Base-by-base conservation (phyloP, 352 stramenopile species). In the Pythium dissotocum region DNA sequence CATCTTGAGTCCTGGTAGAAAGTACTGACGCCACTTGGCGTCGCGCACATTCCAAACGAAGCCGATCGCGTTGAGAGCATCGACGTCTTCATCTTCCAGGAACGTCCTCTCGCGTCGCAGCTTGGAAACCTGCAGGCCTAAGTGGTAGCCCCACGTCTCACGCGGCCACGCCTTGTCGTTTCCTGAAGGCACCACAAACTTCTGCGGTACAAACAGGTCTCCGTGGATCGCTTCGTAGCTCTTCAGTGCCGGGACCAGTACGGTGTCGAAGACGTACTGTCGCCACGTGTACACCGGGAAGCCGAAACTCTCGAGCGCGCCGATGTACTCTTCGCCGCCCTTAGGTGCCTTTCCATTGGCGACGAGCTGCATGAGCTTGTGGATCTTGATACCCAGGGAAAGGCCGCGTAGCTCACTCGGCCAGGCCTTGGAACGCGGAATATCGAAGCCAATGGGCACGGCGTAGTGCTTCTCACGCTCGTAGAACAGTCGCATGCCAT, bases 41-140 rank as follows among this genome's bases (percentile, higher is more conserved):
- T 91, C 78, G 72, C 85, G 54, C 58, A 91, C 85, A 53, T 85
- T 86, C 94, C 95, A 98, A 24, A 97, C 79, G 75, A 98, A 98
- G 4, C 91, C 94, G 7, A 98, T 70, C 8, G 74, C 73, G 62
- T 98, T 86, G n/a, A 98, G 78, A 36, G 88, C 76, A 0, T 88
- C 73, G 49, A 85, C 82, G 9, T 96, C 75, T 8, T 82, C 73
- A 35, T 79, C 74, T 38, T 91, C 78, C 7, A 94, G 49, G 9
- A 77, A 58, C 2, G 65, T 65, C 44, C 80, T 63, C 56, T 86
- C 64, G 75, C 97, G 75, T 80, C 93, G 85, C 73, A 98, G 48
- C 69, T 96, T 90, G 61, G 94, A 89, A 8, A 98, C 93, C 18
- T 90, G 82, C 35, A 91, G 74, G 9, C 95, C 95, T 9, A 98